Evolutionary conservation across 2,329 filamentous ascomycete genomes (phyloP), one percentile per base, ranked within the genome.

Genomic region (Thielaviopsis populi): DNA sequence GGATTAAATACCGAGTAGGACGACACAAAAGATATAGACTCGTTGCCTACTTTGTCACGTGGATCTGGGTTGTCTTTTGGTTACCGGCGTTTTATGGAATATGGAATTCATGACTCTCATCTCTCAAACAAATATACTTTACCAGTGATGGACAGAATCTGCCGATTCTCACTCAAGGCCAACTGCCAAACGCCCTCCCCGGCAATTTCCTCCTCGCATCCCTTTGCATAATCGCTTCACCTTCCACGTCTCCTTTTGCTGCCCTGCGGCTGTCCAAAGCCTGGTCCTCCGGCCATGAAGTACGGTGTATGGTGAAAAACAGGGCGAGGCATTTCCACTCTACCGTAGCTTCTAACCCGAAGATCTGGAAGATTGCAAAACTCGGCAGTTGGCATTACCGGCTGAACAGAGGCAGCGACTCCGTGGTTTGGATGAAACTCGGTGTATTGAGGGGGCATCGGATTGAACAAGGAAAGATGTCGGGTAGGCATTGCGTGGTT

Each of bases 231-330:
- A n/a, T n/a, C 17, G 15, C 30, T 19, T 56, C n/a, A 37, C 30
- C 53, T 33, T 33, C 53, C 53, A n/a, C 53, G 53, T 33, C 53
- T 56, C 37, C 53, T 56, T 22, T 56, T 56, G 8, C 53, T 56
- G 10, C 53, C 27, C 30, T 56, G 53, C 5, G 27, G 5, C 27
- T 56, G 30, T 33, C 53, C 53, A 56, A 56, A 56, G n/a, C 27
- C 24, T 8, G 53, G 27, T 10, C 3, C 24, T 37, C 8, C 27
- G 13, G 7, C 27, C 3, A 56, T 19, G 24, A 56, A 56, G 15
- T 56, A 37, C 8, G 19, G 17, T n/a, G 11, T 19, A 33, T 37
- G 19, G 27, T 56, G 27, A 10, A 56, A 56, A 15, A 33, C 30
- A 22, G 53, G 11, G n/a, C 27, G 7, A 6, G 53, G 27, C 24